A percentile compares a stretch with the other conserved stretches of the same genome.
Conservation (phyloP, 2,329 filamentous ascomycete genomes). For the Coniochaeta sp. region DNA sequence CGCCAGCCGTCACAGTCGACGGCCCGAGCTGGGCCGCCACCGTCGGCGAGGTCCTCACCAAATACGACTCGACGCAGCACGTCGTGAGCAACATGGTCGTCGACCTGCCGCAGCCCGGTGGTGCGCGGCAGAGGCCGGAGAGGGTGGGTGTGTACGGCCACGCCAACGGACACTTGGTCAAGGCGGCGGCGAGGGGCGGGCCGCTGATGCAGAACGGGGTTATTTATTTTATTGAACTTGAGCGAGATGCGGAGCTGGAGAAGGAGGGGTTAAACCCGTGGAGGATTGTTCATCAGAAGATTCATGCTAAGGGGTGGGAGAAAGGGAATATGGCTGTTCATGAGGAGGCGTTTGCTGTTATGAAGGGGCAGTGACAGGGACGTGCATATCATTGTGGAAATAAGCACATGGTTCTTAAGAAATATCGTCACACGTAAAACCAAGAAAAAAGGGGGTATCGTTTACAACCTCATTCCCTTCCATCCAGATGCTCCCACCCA, state of each 20-base stretch:
- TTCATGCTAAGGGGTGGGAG: slow-evolving; percentile 17
- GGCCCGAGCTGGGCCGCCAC: no score
- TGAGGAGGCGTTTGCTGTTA: not conserved
- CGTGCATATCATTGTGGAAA: not conserved
- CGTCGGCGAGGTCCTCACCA: no score
- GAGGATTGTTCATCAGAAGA: slow-evolving; percentile 16
- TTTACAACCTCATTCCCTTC: not conserved
- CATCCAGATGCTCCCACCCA: not conserved
- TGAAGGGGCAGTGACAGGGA: slow-evolving; percentile 1
- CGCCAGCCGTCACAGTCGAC: no score
- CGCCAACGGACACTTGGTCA: slow-evolving; percentile 15
- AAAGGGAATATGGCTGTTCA: slow-evolving; percentile 15
- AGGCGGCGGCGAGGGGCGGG: no score
- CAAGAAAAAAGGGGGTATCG: not conserved
- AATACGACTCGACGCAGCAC: slow-evolving; percentile 20
- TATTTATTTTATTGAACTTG: no score
- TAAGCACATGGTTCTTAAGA: no score
- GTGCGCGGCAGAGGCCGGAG: slow-evolving; percentile 12
- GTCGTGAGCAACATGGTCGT: slow-evolving; percentile 16
- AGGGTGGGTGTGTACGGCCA: slow-evolving; percentile 14
- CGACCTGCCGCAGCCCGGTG: slow-evolving; percentile 16
- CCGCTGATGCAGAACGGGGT: not conserved
- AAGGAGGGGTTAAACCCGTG: no score
- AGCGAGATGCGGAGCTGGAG: no score
- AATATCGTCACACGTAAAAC: not conserved